Base-by-base conservation (phyloP, 371 early-diverging fungal genomes). In the Entomophthora muscae region DNA sequence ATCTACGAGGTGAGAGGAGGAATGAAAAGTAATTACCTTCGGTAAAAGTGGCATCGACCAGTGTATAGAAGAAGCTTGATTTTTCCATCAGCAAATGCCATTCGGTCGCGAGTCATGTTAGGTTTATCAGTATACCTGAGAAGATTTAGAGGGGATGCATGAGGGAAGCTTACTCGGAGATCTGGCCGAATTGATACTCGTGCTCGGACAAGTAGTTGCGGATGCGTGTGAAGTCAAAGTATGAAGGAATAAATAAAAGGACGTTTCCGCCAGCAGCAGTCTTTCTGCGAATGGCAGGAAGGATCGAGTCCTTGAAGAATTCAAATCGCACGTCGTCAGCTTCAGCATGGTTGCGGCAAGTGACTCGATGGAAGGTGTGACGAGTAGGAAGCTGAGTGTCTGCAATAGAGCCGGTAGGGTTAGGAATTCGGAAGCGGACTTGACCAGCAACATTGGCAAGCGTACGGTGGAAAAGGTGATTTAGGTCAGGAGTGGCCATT, bases 1-100 rank as follows among this genome's bases (percentile, higher is more conserved):
- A 85, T 65, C 90, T 83, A 63, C 52, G 58, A 22, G 53, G n/a
- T 7, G 54, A 65, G 28, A 5, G 32, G 31, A 12, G 54, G 27
- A 0, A 53, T 27, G 28, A 58, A 67, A 22, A 24, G 33, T n/a
- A 33, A 62, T 13, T 53, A 80, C 77, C 92, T 72, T 68, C 91
- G 79, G 77, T 88, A 98, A 71, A 89, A 98, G 73, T 96, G 94
- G 64, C 89, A 84, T 30, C 98, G 84, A 71, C 96, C 98, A 5
- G 95, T 93, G 66, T 83, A 83, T 10, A 98, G 68, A 53, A 95
- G 64, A 63, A 91, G 84, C 57, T 77, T 74, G 23, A 79, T 69
- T n/a, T 84, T 76, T 17, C 91, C 92, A 24, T 84, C 81, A 75
- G 84, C 88, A 69, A 96, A 93, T 57, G 76, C 68, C 1, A 83